These are phyloP conservation scores for Tubosaeta sp. DNA, from an alignment of 768 basidiomycete species.

Conservation along the genomic window DNA sequence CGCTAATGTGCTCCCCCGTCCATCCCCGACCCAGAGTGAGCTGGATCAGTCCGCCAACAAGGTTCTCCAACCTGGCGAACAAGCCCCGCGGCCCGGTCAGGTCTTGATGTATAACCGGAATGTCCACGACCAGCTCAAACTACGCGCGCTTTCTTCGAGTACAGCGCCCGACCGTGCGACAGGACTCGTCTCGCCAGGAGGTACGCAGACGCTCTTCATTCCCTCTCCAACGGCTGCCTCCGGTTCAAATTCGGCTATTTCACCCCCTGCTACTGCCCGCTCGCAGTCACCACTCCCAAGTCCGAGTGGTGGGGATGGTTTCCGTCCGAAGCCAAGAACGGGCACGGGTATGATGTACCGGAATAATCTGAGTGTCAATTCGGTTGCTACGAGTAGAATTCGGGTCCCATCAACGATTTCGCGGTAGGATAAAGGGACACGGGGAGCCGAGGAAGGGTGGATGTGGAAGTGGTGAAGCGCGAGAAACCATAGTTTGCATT, in stretches of 20 bases:
- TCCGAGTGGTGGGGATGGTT: conserved; percentile 14
- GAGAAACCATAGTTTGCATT: background rate
- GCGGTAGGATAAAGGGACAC: conserved; percentile 7
- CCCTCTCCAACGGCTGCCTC: conserved; percentile 7
- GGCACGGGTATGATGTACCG: conserved; percentile 71
- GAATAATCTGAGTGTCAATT: conserved; percentile 24
- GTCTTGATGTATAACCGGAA: conserved; percentile 33
- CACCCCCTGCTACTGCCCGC: conserved; percentile 6
- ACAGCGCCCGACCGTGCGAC: conserved; percentile 6
- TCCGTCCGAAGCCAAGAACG: conserved; percentile 51
- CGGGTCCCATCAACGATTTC: conserved; percentile 30
- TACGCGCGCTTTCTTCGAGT: conserved; percentile 14
- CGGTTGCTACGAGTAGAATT: conserved; percentile 35
- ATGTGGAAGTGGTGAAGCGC: background rate
- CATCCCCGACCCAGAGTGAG: conserved; percentile 5
- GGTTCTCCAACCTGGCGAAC: conserved; percentile 22
- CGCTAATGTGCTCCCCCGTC: background rate
- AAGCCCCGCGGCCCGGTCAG: conserved; percentile 19
- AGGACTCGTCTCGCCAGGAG: conserved; percentile 15
- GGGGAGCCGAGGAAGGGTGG: background rate
- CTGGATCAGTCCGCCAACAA: conserved; percentile 9
- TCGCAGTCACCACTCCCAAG: conserved; percentile 22
- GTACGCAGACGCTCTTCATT: conserved; percentile 19
- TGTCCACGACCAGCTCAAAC: conserved; percentile 31
- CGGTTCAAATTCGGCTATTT: conserved; percentile 5